A percentile compares a stretch with the other conserved stretches of the same genome.
Conservation (phyloP, 2,329 filamentous ascomycete species). For the Aureobasidium sp. region DNA sequence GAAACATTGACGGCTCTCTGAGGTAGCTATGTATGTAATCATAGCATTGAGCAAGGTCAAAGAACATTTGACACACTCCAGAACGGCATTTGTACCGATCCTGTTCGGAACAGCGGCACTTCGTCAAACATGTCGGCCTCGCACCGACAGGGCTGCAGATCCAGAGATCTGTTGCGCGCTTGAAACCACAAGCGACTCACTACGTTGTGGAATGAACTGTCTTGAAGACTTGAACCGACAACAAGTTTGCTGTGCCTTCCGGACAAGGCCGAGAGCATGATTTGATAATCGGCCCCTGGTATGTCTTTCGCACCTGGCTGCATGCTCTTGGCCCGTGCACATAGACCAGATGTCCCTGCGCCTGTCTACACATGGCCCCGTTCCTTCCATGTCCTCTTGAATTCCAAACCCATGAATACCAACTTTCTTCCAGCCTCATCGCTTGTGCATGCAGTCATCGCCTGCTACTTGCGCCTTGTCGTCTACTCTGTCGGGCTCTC, state of each 20-base stretch:
- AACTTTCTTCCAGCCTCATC: not conserved
- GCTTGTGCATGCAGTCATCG: slow-evolving; percentile 10
- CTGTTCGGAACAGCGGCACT: no score
- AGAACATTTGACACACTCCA: not conserved
- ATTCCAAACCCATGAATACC: not conserved
- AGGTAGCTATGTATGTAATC: not conserved
- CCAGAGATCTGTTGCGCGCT: not conserved
- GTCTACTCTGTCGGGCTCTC: not conserved
- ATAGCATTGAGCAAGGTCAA: not conserved
- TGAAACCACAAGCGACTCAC: not conserved
- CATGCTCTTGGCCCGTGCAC: not conserved
- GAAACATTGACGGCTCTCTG: not conserved
- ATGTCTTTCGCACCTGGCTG: not conserved
- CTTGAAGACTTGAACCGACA: not conserved
- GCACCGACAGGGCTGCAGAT: no score
- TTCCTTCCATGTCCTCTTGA: not conserved
- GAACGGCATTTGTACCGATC: no score
- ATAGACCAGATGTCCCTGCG: not conserved
- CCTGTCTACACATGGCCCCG: not conserved
- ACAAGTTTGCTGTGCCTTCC: not conserved
- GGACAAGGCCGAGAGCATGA: not conserved
- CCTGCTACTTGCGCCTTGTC: slow-evolving; percentile 2
- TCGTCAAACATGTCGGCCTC: no score
- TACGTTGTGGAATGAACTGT: not conserved
- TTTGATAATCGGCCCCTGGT: not conserved